Evolutionary conservation across 192 early-diverging fungal genomes (phyloP).

Genomic region (Backusella luteola): DNA sequence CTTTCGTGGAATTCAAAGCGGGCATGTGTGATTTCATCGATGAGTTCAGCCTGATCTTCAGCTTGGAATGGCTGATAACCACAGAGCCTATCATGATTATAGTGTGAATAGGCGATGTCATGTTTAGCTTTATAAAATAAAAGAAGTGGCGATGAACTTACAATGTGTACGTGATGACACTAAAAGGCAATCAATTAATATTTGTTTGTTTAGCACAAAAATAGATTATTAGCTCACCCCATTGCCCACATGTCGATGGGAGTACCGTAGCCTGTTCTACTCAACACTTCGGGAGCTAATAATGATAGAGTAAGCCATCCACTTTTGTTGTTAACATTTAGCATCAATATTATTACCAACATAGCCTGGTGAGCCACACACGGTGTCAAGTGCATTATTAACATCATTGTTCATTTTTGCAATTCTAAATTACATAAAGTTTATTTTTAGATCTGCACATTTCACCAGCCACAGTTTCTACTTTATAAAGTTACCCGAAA

Average conservation of each 20-base stretch:
- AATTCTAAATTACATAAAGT: slow-evolving; percentile 43
- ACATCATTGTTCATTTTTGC: slow-evolving; percentile 61
- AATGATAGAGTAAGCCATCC: neutral
- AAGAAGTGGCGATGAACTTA: slow-evolving; percentile 30
- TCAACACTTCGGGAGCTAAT: slow-evolving; percentile 79
- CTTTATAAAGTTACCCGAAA: slow-evolving; percentile 57
- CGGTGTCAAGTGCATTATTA: slow-evolving; percentile 63
- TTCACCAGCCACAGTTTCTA: neutral
- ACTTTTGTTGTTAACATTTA: neutral
- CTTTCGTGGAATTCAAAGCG: slow-evolving; percentile 70
- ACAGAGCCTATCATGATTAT: slow-evolving; percentile 52
- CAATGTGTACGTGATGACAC: slow-evolving; percentile 88
- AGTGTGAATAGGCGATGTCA: too few relatives aligned
- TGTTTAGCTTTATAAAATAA: neutral
- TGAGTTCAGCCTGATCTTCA: slow-evolving; percentile 54
- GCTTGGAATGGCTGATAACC: slow-evolving; percentile 79
- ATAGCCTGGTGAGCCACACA: slow-evolving; percentile 88
- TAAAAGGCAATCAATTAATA: slow-evolving; percentile 12
- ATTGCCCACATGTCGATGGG: slow-evolving; percentile 94
- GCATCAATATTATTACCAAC: slow-evolving; percentile 26
- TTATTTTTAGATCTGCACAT: neutral
- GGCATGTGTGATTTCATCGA: slow-evolving; percentile 60
- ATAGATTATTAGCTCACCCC: slow-evolving; percentile 42
- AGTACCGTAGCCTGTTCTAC: slow-evolving; percentile 81
- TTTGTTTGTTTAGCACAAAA: neutral